Base-by-base conservation (phyloP, 208 protist species). In the Wallacemonas sp. region DNA sequence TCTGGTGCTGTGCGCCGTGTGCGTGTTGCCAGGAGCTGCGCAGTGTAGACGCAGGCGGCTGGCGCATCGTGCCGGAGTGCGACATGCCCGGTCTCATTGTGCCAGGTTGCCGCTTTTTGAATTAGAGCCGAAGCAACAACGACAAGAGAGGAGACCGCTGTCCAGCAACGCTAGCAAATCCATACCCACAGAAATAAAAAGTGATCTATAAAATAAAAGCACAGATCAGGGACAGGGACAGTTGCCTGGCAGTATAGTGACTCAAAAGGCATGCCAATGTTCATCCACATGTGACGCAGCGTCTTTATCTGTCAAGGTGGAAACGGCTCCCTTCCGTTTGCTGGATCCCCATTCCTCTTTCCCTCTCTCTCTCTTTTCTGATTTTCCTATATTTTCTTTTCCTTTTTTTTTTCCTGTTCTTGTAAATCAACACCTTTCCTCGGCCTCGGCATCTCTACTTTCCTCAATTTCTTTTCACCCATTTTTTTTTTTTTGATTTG, bases 21-120 rank as follows among this genome's bases (percentile, higher is more conserved):
- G 75, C 84, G 33, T 91, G 72, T 65, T 91, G 84, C 74, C 88
- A 91, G 72, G 84, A 91, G 65, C 62, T 88, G 21, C 84, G 88
- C 62, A 86, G 78, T 68, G 80, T 91, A 5, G 51, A 63, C 51
- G 22, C 61, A 9, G 60, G 56, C 22, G 80, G 51, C 22, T 94
- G 88, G 88, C 75, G 81, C 45, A 67, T 94, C 21, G 36, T 91
- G 9, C 77, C 80, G 2, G 79, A 87, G 66, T 66, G 66, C 28
- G 66, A 70, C 27, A 28, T 72, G 5, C 75, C 83, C 4, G 79
- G 65, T 14, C 54, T 86, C 46, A 53, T 62, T 27, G 76, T 82
- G 0, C 80, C 87, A 14, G 80, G 81, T 42, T 84, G 74, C 63
- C 72, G 66, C 60, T 86, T 93, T 63, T 70, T 93, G 14, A 54